These are phyloP conservation scores for Spinellus fusiger DNA, from an alignment of 192 early-diverging fungal genomes.

Conservation along the genomic window DNA sequence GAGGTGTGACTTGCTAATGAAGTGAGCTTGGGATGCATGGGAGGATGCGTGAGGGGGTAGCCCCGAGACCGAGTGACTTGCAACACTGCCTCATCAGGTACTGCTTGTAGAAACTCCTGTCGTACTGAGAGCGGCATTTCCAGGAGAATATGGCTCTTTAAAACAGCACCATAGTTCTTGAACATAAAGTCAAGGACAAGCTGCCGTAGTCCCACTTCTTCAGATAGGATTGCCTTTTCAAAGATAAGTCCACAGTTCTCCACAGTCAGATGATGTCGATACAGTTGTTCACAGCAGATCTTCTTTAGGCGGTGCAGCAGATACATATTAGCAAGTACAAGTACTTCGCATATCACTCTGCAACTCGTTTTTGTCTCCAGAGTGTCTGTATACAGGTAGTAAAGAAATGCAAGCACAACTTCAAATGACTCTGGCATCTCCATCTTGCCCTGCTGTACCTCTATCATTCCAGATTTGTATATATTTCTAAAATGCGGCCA, in stretches of 20 bases:
- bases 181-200: slow-evolving; percentile 47
- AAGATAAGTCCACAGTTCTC: slow-evolving; percentile 47
- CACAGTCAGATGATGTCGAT: slow-evolving; percentile 38
- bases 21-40: too few relatives aligned
- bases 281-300: slow-evolving; percentile 42
- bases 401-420: slow-evolving; percentile 46
- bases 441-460: slow-evolving; percentile 41
- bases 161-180: slow-evolving; percentile 43
- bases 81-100: slow-evolving; percentile 42
- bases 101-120: slow-evolving; percentile 40
- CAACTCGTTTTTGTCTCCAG: slow-evolving; percentile 34
- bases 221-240: slow-evolving; percentile 41
- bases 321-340: slow-evolving; percentile 57
- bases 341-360: slow-evolving; percentile 42
- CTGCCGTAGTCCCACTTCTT: slow-evolving; percentile 46
- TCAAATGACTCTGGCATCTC: slow-evolving; percentile 46
- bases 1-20: too few relatives aligned
- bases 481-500: slow-evolving; percentile 57
- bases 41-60: background rate
- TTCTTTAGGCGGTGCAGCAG: slow-evolving; percentile 52
- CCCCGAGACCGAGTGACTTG: slow-evolving; percentile 17
- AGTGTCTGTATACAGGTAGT: slow-evolving; percentile 52
- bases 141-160: slow-evolving; percentile 39
- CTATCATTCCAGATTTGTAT: slow-evolving; percentile 54
- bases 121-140: slow-evolving; percentile 32